These are phyloP conservation scores for Nakazawaea holstii DNA, from an alignment of 805 yeast species.

Conservation along the genomic window DNA sequence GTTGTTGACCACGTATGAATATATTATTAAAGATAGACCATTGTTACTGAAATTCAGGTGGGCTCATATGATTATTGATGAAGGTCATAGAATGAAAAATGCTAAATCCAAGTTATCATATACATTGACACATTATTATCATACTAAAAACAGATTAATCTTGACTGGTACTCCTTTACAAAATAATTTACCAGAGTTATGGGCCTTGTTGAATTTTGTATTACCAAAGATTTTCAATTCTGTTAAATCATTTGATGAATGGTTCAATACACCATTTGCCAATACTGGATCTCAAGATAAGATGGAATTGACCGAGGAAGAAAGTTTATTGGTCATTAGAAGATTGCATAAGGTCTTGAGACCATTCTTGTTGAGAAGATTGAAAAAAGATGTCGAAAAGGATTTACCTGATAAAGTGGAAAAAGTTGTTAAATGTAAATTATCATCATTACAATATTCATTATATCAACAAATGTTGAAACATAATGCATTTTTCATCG, in stretches of 20 bases:
- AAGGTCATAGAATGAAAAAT: conserved; percentile 87
- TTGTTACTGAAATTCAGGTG: conserved; percentile 62
- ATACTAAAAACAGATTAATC: conserved; percentile 71
- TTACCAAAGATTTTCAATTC: conserved; percentile 82
- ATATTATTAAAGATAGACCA: conserved; percentile 73
- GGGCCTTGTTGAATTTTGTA: conserved; percentile 81
- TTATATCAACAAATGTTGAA: conserved; percentile 76
- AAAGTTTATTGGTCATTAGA: conserved; percentile 71
- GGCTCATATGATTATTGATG: conserved; percentile 88
- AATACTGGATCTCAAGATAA: conserved; percentile 80
- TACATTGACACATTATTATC: conserved; percentile 67
- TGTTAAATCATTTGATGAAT: conserved; percentile 80
- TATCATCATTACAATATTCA: conserved; percentile 64
- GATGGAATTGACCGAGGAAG: conserved; percentile 81
- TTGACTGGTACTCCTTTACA: conserved; percentile 88
- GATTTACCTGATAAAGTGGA: conserved; percentile 83
- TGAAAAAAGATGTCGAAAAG: conserved; percentile 83
- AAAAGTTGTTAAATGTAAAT: conserved; percentile 73
- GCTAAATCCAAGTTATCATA: conserved; percentile 67
- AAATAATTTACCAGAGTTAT: conserved; percentile 76
- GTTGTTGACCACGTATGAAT: conserved; percentile 75
- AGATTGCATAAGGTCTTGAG: conserved; percentile 83
- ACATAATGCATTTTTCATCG: conserved; percentile 62
- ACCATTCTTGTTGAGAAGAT: conserved; percentile 78
- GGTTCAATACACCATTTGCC: conserved; percentile 88